Conservation (phyloP, 2,329 filamentous ascomycete species). For the Ophiostoma triangulosporum region DNA sequence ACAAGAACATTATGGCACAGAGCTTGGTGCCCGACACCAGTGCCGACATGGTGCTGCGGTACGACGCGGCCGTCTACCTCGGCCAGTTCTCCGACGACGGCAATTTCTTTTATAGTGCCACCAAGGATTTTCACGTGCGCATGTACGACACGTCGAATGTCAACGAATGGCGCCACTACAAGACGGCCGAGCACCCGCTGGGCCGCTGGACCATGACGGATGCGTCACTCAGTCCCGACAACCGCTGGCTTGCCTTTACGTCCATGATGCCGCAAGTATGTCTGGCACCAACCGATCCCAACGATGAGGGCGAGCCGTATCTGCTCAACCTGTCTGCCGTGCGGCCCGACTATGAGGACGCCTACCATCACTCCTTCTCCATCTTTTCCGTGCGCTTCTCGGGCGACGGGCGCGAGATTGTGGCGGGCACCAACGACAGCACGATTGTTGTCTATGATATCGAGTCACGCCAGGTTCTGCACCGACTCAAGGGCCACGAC, state of each 20-base stretch:
- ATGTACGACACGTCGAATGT: conserved; percentile 98
- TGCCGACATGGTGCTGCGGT: conserved; percentile 80
- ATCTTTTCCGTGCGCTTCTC: conserved; percentile 92
- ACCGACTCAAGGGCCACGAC: conserved; percentile 64
- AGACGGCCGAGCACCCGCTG: conserved; percentile 70
- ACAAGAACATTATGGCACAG: conserved; percentile 52
- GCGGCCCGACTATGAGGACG: conserved; percentile 14
- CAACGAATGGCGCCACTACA: conserved; percentile 92
- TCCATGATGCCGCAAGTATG: conserved; percentile 77
- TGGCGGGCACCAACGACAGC: conserved; percentile 70
- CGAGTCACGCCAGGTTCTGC: conserved; percentile 60
- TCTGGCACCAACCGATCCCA: conserved; percentile 74
- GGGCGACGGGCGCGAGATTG: conserved; percentile 78
- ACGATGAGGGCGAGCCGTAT: conserved; percentile 66
- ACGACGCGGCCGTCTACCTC: conserved; percentile 75
- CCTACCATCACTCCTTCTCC: conserved; percentile 31
- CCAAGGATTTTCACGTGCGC: conserved; percentile 83
- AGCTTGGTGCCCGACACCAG: conserved; percentile 62
- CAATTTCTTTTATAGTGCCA: conserved; percentile 90
- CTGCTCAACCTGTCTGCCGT: conserved; percentile 54
- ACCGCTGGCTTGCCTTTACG: conserved; percentile 81
- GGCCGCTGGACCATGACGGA: conserved; percentile 96
- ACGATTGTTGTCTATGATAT: conserved; percentile 88
- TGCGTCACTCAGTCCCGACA: conserved; percentile 80
- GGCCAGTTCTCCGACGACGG: conserved; percentile 95